phyloP scores from a whole-genome alignment of 169 alveolate species.

The Besnoitia besnoiti region DNA sequence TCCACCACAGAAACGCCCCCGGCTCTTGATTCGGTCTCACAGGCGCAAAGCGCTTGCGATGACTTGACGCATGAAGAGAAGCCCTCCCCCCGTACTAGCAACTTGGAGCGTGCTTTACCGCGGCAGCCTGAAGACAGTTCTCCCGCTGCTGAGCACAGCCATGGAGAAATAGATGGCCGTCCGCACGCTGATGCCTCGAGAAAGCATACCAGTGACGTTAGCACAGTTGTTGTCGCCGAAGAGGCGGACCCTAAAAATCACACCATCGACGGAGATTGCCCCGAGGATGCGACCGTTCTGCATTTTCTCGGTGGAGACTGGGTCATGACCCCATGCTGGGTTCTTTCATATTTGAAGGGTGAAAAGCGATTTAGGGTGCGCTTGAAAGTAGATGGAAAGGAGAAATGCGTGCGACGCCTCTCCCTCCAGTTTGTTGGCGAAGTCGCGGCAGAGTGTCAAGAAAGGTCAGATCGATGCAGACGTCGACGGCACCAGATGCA shows the following conservation, averaged over 20 bases:
- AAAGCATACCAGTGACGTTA: neutral
- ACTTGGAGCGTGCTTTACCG: neutral
- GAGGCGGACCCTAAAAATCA: neutral
- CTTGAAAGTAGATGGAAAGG: neutral
- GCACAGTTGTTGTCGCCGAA: neutral
- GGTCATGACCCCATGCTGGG: slow-evolving; percentile 16
- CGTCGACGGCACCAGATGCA: slow-evolving; percentile 2
- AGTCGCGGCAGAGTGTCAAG: neutral
- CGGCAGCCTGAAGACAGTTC: neutral
- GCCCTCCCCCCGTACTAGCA: too few relatives aligned
- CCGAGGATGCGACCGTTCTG: slow-evolving; percentile 9
- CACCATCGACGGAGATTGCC: neutral
- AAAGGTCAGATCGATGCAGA: neutral
- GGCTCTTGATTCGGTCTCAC: neutral
- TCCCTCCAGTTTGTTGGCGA: neutral
- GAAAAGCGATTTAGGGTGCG: slow-evolving; percentile 10
- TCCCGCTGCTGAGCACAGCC: neutral
- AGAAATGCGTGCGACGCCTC: slow-evolving; percentile 2
- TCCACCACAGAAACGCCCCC: neutral
- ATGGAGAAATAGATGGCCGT: neutral
- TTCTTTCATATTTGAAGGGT: neutral
- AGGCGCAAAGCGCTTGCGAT: neutral
- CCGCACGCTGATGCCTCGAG: neutral
- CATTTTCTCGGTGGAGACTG: neutral
- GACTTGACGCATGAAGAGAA: neutral